Percentiles rank a stretch among this genome's conserved stretches.
These are phyloP conservation scores for Neonectria sp. DNA, from an alignment of 2,329 filamentous ascomycete species.

Conservation along the genomic window DNA sequence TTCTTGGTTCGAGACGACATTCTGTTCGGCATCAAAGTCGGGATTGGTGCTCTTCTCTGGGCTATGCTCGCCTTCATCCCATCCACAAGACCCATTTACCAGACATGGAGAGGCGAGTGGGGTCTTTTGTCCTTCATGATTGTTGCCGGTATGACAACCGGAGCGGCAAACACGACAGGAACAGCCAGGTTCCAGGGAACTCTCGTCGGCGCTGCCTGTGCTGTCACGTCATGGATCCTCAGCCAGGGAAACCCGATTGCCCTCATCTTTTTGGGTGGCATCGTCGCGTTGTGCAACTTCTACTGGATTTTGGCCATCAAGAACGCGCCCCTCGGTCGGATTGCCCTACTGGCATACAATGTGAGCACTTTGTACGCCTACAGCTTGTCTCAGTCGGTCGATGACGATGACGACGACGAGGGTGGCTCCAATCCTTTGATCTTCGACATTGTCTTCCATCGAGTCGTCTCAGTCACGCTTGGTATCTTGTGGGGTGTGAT, in stretches of 20 bases:
- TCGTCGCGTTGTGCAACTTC: slow-evolving; percentile 87
- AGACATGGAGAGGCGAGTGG: slow-evolving; percentile 96
- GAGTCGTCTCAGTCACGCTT: slow-evolving; percentile 87
- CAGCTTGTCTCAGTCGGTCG: slow-evolving; percentile 84
- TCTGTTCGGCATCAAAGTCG: slow-evolving; percentile 92
- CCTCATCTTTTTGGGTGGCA: slow-evolving; percentile 86
- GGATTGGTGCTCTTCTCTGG: slow-evolving; percentile 89
- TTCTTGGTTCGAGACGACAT: slow-evolving; percentile 70
- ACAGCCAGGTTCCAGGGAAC: slow-evolving; percentile 90
- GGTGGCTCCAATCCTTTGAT: slow-evolving; percentile 89
- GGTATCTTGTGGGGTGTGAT: slow-evolving; percentile 95
- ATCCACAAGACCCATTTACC: slow-evolving; percentile 83
- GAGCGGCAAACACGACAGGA: slow-evolving; percentile 94
- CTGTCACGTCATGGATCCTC: slow-evolving; percentile 83
- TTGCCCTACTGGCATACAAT: slow-evolving; percentile 96
- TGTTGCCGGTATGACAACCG: slow-evolving; percentile 97
- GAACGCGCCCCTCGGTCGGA: slow-evolving; percentile 91
- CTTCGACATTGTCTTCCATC: slow-evolving; percentile 87
- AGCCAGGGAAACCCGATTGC: slow-evolving; percentile 81
- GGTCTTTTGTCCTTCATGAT: slow-evolving; percentile 97
- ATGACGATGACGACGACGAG: slow-evolving; percentile 89
- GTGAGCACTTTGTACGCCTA: slow-evolving; percentile 95
- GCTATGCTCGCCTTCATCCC: slow-evolving; percentile 90
- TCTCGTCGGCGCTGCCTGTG: slow-evolving; percentile 82
- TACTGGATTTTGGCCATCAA: slow-evolving; percentile 89